phyloP scores from a whole-genome alignment of 164 flowering plant species.

The Chimonanthus praecox region DNA sequence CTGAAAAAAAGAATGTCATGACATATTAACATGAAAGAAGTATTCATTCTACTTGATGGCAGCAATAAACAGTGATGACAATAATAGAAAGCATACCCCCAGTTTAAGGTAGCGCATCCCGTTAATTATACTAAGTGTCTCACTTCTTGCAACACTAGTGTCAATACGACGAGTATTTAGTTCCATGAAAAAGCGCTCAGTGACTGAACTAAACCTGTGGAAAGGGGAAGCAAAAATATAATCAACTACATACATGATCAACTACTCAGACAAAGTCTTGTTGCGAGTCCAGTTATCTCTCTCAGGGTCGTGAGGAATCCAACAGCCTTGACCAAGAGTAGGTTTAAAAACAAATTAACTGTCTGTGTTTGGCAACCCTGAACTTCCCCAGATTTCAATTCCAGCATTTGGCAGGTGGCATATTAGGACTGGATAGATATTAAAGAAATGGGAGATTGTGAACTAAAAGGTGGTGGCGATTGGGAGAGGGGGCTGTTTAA shows the following conservation, averaged over 20 bases:
- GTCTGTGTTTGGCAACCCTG: too few relatives aligned
- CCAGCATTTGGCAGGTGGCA: too few relatives aligned
- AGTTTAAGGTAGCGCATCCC: constrained; percentile 99
- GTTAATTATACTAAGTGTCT: constrained; percentile 94
- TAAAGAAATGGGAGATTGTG: too few relatives aligned
- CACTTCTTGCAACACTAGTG: constrained; percentile 78
- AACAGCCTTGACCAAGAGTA: too few relatives aligned
- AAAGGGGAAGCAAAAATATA: constrained; percentile 10
- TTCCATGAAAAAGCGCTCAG: constrained; percentile 98
- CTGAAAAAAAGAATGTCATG: constrained; percentile 27
- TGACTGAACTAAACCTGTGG: constrained; percentile 90
- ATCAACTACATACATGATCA: background rate
- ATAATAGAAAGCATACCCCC: constrained; percentile 55
- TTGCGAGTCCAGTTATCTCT: background rate
- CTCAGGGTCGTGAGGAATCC: too few relatives aligned
- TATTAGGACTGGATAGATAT: too few relatives aligned
- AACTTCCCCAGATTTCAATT: too few relatives aligned
- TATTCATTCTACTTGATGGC: background rate
- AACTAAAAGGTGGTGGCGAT: too few relatives aligned
- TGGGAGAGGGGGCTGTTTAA: too few relatives aligned
- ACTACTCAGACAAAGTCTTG: constrained; percentile 4
- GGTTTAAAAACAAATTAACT: too few relatives aligned
- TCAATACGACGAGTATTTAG: constrained; percentile 88
- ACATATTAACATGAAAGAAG: background rate
- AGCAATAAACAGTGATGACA: background rate